Evolutionary conservation across 768 basidiomycete species (phyloP).

Genomic region (Auriculariales sp.): DNA sequence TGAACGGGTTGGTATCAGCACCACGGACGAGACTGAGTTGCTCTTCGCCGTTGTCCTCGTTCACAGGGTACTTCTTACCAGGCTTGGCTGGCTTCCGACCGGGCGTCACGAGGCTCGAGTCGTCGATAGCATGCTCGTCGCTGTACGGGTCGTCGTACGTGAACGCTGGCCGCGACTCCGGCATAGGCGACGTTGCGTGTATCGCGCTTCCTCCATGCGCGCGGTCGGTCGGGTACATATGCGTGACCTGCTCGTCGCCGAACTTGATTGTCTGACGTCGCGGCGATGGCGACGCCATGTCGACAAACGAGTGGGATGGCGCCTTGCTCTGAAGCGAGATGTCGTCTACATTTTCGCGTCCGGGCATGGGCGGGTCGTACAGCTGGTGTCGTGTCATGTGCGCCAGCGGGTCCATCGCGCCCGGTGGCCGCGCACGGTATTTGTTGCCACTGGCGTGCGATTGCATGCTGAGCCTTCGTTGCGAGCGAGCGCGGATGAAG

Average conservation of each 20-base stretch:
- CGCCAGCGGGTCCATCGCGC: conserved; percentile 15
- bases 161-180: neutral
- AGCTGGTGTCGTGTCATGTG: conserved; percentile 69
- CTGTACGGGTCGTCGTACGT: neutral
- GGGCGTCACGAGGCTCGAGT: neutral
- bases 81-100: neutral
- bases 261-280: conserved; percentile 61
- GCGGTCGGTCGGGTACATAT: conserved; percentile 54
- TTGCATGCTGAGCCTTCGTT: conserved; percentile 11
- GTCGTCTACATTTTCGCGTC: conserved; percentile 25
- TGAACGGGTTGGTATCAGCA: neutral
- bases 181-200: neutral
- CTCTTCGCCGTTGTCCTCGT: conserved; percentile 3
- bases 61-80: neutral
- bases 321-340: conserved; percentile 18
- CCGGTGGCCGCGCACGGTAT: too few species aligned
- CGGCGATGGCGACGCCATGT: conserved; percentile 10
- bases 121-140: neutral
- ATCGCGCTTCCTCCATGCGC: conserved; percentile 18
- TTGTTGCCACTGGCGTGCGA: neutral
- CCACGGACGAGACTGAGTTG: conserved; percentile 1
- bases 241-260: conserved; percentile 54
- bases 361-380: conserved; percentile 76
- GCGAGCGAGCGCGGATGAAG: conserved; percentile 41
- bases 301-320: conserved; percentile 14